Conservation (phyloP, 2,329 filamentous ascomycete genomes). For the Diaporthe citrichinensis region DNA sequence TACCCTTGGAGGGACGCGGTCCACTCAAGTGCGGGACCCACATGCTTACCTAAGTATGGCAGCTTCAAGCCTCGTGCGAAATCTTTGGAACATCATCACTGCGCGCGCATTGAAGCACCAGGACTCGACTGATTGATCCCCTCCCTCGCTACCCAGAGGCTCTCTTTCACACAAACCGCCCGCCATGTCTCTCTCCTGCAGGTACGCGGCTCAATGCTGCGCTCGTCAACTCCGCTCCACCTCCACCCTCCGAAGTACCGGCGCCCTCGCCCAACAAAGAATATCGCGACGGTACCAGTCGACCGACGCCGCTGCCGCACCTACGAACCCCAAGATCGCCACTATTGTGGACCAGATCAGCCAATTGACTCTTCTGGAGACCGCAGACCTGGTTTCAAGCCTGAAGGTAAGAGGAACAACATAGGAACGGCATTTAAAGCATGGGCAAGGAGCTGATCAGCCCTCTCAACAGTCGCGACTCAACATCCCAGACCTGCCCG, state of each 20-base stretch:
- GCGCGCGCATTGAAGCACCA: slow-evolving; percentile 28
- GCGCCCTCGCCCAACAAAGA: slow-evolving; percentile 62
- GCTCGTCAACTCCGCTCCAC: slow-evolving; percentile 71
- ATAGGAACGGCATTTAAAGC: background rate
- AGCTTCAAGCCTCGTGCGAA: slow-evolving; percentile 41
- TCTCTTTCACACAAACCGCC: slow-evolving; percentile 31
- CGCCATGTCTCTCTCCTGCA: slow-evolving; percentile 73
- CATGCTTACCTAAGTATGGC: slow-evolving; percentile 32
- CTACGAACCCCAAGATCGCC: slow-evolving; percentile 88
- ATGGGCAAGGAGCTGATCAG: slow-evolving; percentile 23
- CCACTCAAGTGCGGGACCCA: slow-evolving; percentile 34
- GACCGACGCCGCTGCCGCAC: slow-evolving; percentile 72
- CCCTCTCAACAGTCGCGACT: slow-evolving; percentile 77
- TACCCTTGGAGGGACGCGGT: slow-evolving; percentile 35
- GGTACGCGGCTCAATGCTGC: slow-evolving; percentile 75
- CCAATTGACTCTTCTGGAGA: slow-evolving; percentile 97
- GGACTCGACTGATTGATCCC: slow-evolving; percentile 20
- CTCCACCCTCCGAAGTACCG: slow-evolving; percentile 58
- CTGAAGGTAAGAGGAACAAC: slow-evolving; percentile 79
- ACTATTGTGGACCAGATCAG: slow-evolving; percentile 99
- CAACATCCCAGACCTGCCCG: slow-evolving; percentile 97
- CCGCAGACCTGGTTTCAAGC: slow-evolving; percentile 92
- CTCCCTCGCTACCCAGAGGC: slow-evolving; percentile 16
- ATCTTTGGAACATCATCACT: slow-evolving; percentile 40
- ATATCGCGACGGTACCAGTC: slow-evolving; percentile 87